Percentiles rank a stretch among this genome's conserved stretches.
Conservation (phyloP, 129 eudicot species). For the Centaurea solstitialis region DNA sequence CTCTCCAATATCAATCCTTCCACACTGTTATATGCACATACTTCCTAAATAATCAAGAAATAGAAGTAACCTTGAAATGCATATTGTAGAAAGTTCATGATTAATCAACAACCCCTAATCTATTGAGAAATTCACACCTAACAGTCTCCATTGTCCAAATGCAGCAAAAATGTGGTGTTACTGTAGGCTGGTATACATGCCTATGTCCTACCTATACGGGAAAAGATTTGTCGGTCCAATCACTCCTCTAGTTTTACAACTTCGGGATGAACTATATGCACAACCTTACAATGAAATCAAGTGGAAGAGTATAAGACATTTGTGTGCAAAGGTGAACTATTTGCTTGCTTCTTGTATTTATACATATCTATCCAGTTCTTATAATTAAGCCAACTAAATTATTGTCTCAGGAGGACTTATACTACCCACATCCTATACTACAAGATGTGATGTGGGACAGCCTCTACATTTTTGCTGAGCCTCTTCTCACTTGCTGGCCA, state of each 20-base stretch:
- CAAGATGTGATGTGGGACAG: constrained; percentile 69
- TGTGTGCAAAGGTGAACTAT: constrained; percentile 51
- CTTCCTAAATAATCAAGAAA: background rate
- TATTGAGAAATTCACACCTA: background rate
- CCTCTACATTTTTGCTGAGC: constrained; percentile 45
- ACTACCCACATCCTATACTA: constrained; percentile 31
- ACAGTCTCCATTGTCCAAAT: background rate
- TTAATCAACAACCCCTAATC: background rate
- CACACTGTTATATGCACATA: too few relatives aligned
- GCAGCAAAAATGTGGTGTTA: constrained; percentile 79
- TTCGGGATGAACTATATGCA: constrained; percentile 53
- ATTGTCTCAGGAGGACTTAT: background rate
- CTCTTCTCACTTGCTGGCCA: constrained; percentile 61
- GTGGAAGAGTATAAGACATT: constrained; percentile 54
- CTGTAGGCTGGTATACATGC: constrained; percentile 66
- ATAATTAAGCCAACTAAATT: background rate
- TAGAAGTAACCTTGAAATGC: background rate
- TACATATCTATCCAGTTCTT: too few relatives aligned
- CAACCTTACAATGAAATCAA: constrained; percentile 50
- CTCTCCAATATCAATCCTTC: background rate
- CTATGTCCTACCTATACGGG: constrained; percentile 68
- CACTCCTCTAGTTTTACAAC: constrained; percentile 58
- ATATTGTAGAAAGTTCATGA: background rate
- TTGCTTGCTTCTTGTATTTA: background rate
- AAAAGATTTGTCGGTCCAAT: constrained; percentile 63